Conservation (phyloP, 768 basidiomycete species). For the Termitomyces sp. region DNA sequence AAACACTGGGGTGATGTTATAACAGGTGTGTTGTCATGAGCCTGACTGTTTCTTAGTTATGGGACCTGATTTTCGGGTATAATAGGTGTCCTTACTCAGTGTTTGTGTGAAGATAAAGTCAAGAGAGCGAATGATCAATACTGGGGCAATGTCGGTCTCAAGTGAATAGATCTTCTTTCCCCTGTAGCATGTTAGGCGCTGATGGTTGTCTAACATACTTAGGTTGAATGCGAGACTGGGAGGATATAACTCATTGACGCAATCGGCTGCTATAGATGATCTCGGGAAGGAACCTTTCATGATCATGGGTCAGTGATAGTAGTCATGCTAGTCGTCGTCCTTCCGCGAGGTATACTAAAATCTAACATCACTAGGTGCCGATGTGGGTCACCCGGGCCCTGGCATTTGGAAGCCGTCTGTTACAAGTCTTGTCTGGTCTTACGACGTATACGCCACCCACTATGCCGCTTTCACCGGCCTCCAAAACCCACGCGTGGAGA, state of each 20-base stretch:
- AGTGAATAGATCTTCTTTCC: conserved; percentile 31
- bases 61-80: not conserved
- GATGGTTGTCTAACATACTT: conserved; percentile 19
- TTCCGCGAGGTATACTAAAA: not conserved
- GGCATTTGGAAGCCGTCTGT: conserved; percentile 54
- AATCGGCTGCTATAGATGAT: conserved; percentile 20
- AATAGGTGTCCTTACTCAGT: conserved; percentile 44
- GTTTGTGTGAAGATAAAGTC: conserved; percentile 38
- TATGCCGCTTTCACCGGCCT: conserved; percentile 44
- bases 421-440: conserved; percentile 57
- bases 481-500: conserved; percentile 47
- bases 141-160: conserved; percentile 55
- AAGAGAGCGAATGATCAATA: conserved; percentile 44
- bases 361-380: conserved; percentile 39
- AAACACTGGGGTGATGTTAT: conserved; percentile 57
- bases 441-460: conserved; percentile 40
- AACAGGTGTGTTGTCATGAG: conserved; percentile 18
- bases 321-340: not conserved
- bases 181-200: not conserved
- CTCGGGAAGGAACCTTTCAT: conserved; percentile 33
- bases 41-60: not conserved
- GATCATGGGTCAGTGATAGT: conserved; percentile 32
- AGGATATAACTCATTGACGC: conserved; percentile 43
- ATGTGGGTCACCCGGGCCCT: conserved; percentile 63
- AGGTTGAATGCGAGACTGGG: conserved; percentile 59